phyloP scores from a whole-genome alignment of 164 flowering plant genomes.

The Macadamia integrifolia region DNA sequence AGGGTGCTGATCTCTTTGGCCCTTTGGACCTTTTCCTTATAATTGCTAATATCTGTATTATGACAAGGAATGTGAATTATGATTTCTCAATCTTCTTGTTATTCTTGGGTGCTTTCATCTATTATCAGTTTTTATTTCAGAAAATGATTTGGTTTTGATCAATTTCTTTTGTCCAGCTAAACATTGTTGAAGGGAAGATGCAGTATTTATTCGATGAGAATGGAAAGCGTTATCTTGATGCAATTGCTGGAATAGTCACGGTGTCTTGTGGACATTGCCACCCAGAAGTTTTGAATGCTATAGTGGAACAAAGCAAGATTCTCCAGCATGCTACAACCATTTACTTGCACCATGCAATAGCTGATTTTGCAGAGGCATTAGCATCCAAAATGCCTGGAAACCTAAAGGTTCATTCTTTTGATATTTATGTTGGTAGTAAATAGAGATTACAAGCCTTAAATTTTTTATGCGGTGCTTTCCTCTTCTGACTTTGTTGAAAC shows the following conservation, averaged over 20 bases:
- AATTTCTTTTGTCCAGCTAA: constrained; percentile 44
- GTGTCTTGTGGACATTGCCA: constrained; percentile 98
- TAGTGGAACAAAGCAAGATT: constrained; percentile 80
- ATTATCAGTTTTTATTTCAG: neutral
- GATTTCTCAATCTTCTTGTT: neutral
- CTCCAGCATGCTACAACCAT: constrained; percentile 96
- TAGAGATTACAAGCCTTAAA: too few relatives aligned
- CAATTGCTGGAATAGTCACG: constrained; percentile 91
- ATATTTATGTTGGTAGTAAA: neutral
- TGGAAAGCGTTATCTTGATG: constrained; percentile 87
- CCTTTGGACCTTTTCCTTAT: neutral
- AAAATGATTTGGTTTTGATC: neutral
- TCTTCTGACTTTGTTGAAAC: too few relatives aligned
- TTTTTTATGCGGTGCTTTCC: too few relatives aligned
- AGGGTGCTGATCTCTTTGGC: neutral
- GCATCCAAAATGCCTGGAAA: constrained; percentile 97
- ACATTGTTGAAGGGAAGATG: constrained; percentile 98
- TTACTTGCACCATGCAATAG: constrained; percentile 89
- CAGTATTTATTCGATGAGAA: constrained; percentile 83
- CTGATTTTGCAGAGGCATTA: constrained; percentile 89
- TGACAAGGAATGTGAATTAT: too few relatives aligned
- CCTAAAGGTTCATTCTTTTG: constrained; percentile 52
- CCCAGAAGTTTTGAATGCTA: constrained; percentile 76
- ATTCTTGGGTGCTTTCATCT: neutral
- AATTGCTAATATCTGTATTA: neutral